Percentiles rank a stretch among this genome's conserved stretches.
These are phyloP conservation scores for Teratosphaeria pseudoeucalypti DNA, from an alignment of 2,329 filamentous ascomycete species.

Conservation along the genomic window DNA sequence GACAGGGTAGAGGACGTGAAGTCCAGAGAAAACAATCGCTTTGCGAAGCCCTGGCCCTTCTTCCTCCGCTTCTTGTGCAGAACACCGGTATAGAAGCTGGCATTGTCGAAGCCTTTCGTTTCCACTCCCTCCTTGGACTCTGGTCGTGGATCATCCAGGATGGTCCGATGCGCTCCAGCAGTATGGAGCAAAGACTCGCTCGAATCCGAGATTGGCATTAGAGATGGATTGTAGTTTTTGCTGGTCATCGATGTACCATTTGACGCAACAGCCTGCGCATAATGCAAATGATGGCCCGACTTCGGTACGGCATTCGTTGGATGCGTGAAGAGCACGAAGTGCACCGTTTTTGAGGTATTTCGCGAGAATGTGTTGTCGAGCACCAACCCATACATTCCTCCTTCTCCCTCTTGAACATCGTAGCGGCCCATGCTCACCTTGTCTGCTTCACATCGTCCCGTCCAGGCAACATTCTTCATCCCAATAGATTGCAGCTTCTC, in stretches of 20 bases:
- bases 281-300: constrained; percentile 58
- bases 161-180: constrained; percentile 15
- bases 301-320: constrained; percentile 72
- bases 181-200: constrained; percentile 40
- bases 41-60: constrained; percentile 84
- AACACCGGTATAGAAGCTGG: constrained; percentile 68
- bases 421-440: constrained; percentile 86
- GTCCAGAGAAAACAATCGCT: constrained; percentile 91
- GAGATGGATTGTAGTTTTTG: constrained; percentile 30
- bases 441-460: constrained; percentile 92
- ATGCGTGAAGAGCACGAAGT: constrained; percentile 88
- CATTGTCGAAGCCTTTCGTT: constrained; percentile 20
- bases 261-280: constrained; percentile 43
- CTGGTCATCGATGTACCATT: constrained; percentile 28
- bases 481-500: constrained; percentile 55
- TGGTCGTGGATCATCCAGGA: constrained; percentile 31
- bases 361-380: constrained; percentile 99
- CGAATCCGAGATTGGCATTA: constrained; percentile 36
- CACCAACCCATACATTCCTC: constrained; percentile 89
- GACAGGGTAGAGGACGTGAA: constrained; percentile 89
- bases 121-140: constrained; percentile 27
- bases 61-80: constrained; percentile 86
- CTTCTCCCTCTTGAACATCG: constrained; percentile 62
- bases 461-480: constrained; percentile 60
- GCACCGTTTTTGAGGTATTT: constrained; percentile 85